Percentiles rank a stretch among this genome's conserved stretches.
phyloP scores from a whole-genome alignment of 495 filamentous ascomycete species.

The Xanthoparmelia taractica region DNA sequence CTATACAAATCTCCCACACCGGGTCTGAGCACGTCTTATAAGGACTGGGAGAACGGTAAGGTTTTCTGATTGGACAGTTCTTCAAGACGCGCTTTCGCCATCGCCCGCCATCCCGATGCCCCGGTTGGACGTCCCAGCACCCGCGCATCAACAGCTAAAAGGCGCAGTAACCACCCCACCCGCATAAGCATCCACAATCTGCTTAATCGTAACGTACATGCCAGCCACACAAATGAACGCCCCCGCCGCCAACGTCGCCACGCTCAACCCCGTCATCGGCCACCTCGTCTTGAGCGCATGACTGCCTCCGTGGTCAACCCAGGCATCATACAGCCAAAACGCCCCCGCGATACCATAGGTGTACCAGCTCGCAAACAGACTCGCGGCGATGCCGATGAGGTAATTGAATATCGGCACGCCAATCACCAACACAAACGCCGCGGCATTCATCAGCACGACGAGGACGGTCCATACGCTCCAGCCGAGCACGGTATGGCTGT shows the following conservation, averaged over 20 bases:
- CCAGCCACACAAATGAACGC: slow-evolving; percentile 46
- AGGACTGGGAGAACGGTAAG: too few species aligned
- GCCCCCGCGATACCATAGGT: slow-evolving; percentile 42
- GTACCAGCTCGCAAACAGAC: slow-evolving; percentile 36
- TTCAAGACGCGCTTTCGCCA: too few species aligned
- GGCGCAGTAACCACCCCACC: slow-evolving; percentile 19
- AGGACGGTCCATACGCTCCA: slow-evolving; percentile 44
- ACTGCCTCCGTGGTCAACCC: slow-evolving; percentile 35
- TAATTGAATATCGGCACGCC: slow-evolving; percentile 50
- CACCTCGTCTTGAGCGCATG: slow-evolving; percentile 28
- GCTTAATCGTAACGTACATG: slow-evolving; percentile 45
- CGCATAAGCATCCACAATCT: slow-evolving; percentile 34
- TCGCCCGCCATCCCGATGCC: too few species aligned
- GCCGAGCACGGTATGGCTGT: slow-evolving; percentile 43
- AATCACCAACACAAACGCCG: slow-evolving; percentile 45
- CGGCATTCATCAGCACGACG: slow-evolving; percentile 38
- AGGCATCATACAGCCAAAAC: slow-evolving; percentile 37
- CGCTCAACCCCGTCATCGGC: slow-evolving; percentile 37
- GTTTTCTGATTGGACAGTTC: too few species aligned
- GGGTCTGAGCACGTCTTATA: too few species aligned
- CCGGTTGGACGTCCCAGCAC: neutral
- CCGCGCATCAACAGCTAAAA: slow-evolving; percentile 21
- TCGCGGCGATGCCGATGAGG: slow-evolving; percentile 41
- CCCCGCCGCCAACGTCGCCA: slow-evolving; percentile 36
- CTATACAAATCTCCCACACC: too few species aligned